Base-by-base conservation (phyloP, 1,284 basidiomycete species). In the Pholiota adiposa region DNA sequence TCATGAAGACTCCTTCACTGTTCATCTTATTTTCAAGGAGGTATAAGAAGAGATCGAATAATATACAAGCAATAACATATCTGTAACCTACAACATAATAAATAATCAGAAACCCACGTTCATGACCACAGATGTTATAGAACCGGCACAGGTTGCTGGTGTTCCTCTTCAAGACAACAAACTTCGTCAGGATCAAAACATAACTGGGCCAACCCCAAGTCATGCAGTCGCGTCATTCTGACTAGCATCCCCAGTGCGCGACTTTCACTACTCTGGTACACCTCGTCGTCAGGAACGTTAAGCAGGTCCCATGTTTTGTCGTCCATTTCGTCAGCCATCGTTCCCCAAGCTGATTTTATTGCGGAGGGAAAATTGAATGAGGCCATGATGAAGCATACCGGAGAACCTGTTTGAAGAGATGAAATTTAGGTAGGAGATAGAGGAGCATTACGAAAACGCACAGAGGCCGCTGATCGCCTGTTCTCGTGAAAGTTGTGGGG, bases 391-490 rank as follows among this genome's bases (percentile, higher is more conserved):
- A 91, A 92, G 71, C 90, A 92, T 23, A 92, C 74, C 0, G 88
- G 81, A 0, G 90, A 92, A 67, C 90, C 89, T 92, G 62, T 11
- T 21, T 9, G 44, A 49, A 48, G 9, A 48, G 12, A 50, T 14
- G 27, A 21, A 56, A 40, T 36, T 54, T 51, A 33, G 51, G 50
- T 48, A 31, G 60, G 40, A 46, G 19, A 31, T 34, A 43, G 31
- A 11, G 2, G n/a, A n/a, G n/a, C n/a, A n/a, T n/a, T n/a, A n/a
- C n/a, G n/a, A n/a, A n/a, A n/a, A 79, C 88, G 58, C 72, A 92
- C 90, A 93, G 58, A 93, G 73, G 1, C 90, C 90, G 66, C 90
- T 92, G 55, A 93, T 80, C 51, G 80, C 75, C 62, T 91, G 90
- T 67, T 93, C 90, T 40, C 79, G 77, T 40, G 74, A 62, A 23